Conservation (phyloP, 495 filamentous ascomycete genomes). For the Lasiosphaeria ovina region DNA sequence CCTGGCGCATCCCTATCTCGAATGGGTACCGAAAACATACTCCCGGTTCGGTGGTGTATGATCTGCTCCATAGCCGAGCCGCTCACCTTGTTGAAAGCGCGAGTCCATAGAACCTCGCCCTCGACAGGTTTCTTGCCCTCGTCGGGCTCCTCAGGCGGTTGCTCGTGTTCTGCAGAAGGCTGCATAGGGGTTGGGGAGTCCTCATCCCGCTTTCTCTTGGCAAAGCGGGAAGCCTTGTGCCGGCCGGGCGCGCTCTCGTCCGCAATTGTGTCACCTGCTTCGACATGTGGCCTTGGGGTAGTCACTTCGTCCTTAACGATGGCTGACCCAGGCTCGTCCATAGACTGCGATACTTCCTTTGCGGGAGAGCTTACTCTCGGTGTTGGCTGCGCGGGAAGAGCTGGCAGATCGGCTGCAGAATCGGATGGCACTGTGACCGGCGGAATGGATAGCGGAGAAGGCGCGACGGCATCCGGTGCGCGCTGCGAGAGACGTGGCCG, state of each 20-base stretch:
- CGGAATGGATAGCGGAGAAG: constrained; percentile 31
- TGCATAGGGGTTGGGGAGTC: constrained; percentile 28
- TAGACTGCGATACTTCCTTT: constrained; percentile 15
- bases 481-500: constrained; percentile 11
- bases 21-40: constrained; percentile 80
- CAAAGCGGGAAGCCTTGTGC: constrained; percentile 22
- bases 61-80: constrained; percentile 83
- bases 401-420: neutral
- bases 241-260: constrained; percentile 39
- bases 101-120: constrained; percentile 63
- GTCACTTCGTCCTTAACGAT: constrained; percentile 67
- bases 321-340: constrained; percentile 19
- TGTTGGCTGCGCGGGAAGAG: neutral
- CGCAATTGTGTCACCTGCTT: constrained; percentile 50
- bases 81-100: constrained; percentile 75
- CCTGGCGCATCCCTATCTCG: constrained; percentile 82
- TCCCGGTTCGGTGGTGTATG: constrained; percentile 78
- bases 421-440: neutral
- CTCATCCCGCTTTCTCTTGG: constrained; percentile 50
- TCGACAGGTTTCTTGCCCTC: neutral
- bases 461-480: constrained; percentile 7
- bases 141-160: neutral
- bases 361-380: constrained; percentile 28
- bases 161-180: constrained; percentile 8
- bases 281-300: constrained; percentile 55